phyloP scores from a whole-genome alignment of 345 rosid species.

The Linum lewisii region DNA sequence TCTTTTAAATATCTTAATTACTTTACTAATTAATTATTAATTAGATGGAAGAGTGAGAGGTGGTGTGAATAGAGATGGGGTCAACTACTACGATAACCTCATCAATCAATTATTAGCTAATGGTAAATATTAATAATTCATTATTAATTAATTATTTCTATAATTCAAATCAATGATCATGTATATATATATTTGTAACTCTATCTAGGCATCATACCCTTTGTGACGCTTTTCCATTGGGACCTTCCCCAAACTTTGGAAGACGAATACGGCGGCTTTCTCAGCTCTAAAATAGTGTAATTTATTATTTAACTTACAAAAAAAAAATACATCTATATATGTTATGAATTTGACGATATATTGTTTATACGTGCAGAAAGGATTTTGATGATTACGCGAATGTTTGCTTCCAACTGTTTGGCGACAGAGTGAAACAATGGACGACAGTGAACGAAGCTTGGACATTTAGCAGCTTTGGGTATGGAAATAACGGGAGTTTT shows the following conservation, averaged over 20 bases:
- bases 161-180: no score
- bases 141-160: no score
- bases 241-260: not conserved
- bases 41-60: not conserved
- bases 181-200: no score
- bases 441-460: not conserved
- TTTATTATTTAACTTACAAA: not conserved
- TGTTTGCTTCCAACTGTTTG: conserved; percentile 4
- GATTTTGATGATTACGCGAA: conserved; percentile 8
- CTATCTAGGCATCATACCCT: not conserved
- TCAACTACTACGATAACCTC: conserved; percentile 7
- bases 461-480: not conserved
- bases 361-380: not conserved
- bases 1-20: no score
- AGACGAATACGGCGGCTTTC: conserved; percentile 5
- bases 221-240: not conserved
- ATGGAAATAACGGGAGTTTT: not conserved
- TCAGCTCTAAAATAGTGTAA: conserved; percentile 9
- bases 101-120: not conserved
- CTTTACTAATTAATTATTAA: not conserved
- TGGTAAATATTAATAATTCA: no score
- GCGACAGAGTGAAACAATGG: conserved; percentile 1
- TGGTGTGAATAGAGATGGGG: conserved; percentile 8
- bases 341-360: no score
- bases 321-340: no score